Conservation (phyloP, 1,284 basidiomycete genomes). For the Malassezia japonica region DNA sequence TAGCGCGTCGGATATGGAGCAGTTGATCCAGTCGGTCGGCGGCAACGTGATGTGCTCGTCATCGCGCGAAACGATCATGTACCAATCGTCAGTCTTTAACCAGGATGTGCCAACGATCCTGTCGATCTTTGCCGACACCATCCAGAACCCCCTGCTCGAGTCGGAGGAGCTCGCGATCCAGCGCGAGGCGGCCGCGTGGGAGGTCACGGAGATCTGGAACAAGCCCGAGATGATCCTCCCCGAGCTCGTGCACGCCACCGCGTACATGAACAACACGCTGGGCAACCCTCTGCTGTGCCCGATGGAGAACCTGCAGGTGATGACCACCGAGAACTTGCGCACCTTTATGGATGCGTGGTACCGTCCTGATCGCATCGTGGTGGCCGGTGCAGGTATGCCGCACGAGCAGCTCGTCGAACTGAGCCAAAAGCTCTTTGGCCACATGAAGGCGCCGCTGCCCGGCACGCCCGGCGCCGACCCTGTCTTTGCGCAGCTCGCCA, state of each 20-base stretch:
- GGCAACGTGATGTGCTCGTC: conserved; percentile 87
- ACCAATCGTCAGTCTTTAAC: conserved; percentile 90
- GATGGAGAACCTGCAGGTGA: conserved; percentile 65
- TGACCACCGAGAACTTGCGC: conserved; percentile 61
- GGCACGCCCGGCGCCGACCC: conserved; percentile 25
- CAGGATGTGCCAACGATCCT: conserved; percentile 70
- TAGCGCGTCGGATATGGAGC: conserved; percentile 63
- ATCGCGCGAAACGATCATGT: conserved; percentile 90
- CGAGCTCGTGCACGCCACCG: conserved; percentile 77
- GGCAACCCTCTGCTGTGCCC: conserved; percentile 85
- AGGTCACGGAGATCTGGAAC: conserved; percentile 72
- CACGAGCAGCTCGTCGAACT: conserved; percentile 81
- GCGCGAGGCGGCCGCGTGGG: conserved; percentile 80
- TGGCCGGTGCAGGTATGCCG: conserved; percentile 83
- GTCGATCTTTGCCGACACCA: conserved; percentile 81
- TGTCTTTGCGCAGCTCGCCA: conserved; percentile 42
- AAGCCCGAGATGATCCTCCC: conserved; percentile 96
- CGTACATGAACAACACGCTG: conserved; percentile 67
- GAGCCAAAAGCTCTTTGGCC: conserved; percentile 71
- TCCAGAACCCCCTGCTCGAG: conserved; percentile 67
- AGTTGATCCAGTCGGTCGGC: conserved; percentile 72
- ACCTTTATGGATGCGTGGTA: conserved; percentile 74
- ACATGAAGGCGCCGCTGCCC: conserved; percentile 38
- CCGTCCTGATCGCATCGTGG: conserved; percentile 80
- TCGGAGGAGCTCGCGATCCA: conserved; percentile 73